phyloP scores from a whole-genome alignment of 2,329 filamentous ascomycete species.

The Pseudocercospora fuligena region DNA sequence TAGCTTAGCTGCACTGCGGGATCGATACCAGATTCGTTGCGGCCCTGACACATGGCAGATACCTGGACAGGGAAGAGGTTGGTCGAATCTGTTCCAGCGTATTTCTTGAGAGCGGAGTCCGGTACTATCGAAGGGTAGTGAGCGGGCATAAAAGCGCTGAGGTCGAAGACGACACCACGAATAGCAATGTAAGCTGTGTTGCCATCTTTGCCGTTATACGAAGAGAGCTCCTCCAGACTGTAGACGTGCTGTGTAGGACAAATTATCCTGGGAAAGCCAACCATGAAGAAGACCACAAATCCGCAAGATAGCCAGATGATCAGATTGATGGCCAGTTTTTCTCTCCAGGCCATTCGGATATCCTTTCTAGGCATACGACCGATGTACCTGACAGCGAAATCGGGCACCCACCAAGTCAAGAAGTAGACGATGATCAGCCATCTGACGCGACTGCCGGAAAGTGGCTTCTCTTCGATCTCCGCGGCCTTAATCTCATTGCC shows the following conservation, averaged over 20 bases:
- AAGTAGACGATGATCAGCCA: constrained; percentile 86
- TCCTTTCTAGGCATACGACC: constrained; percentile 92
- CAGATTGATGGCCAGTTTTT: constrained; percentile 97
- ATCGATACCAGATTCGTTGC: constrained; percentile 68
- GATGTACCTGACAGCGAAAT: constrained; percentile 75
- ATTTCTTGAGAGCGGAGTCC: constrained; percentile 69
- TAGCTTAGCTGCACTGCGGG: constrained; percentile 84
- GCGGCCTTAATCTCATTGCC: constrained; percentile 88
- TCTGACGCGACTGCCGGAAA: constrained; percentile 80
- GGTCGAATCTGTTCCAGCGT: constrained; percentile 87
- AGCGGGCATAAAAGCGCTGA: constrained; percentile 70
- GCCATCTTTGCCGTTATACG: constrained; percentile 72
- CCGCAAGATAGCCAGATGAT: constrained; percentile 89
- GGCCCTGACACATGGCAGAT: constrained; percentile 84
- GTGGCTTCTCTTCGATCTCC: constrained; percentile 83
- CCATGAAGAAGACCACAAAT: constrained; percentile 82
- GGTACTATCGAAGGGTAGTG: constrained; percentile 78
- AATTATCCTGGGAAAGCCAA: constrained; percentile 83
- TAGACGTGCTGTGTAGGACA: constrained; percentile 92
- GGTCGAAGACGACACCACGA: constrained; percentile 86
- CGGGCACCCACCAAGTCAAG: constrained; percentile 86
- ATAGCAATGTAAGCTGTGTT: constrained; percentile 74
- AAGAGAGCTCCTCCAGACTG: constrained; percentile 74
- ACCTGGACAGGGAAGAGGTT: constrained; percentile 92
- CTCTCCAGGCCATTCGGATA: constrained; percentile 89